Evolutionary conservation across 2,329 filamentous ascomycete genomes (phyloP), one percentile per base, ranked within the genome.

Genomic region (Verticillium isaacii): DNA sequence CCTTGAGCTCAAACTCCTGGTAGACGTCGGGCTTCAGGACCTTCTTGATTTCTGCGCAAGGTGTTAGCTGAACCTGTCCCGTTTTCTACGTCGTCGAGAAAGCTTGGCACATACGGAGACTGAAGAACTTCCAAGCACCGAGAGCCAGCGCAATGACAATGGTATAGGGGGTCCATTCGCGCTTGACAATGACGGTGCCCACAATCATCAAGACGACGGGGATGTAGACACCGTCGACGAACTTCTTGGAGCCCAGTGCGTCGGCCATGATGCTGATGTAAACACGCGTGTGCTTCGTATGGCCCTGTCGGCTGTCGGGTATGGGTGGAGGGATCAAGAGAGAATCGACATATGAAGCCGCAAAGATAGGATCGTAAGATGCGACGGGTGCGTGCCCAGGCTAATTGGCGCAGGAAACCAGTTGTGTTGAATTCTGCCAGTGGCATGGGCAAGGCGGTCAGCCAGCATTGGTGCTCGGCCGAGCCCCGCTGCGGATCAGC

Each of bases 1-100:
- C 92, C 77, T 90, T 89, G 69, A 99, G 89, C 75, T 92, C 89
- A 74, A 97, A 97, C 62, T 96, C 86, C 76, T 97, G 93, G 85
- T 97, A 97, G 58, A 84, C 83, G 68, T 89, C 87, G 36, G 93
- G 92, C 80, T 94, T 94, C 69, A 99, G 86, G 66, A 95, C 89
- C 78, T 91, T 93, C 76, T 89, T 87, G 65, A 88, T 83, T 74
- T 88, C 92, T 93, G 75, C 32, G 62, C 25, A 52, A 52, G 59
- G 58, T n/a, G 12, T 50, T 25, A 50, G 45, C 37, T 17, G 6
- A 8, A 5, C 17, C 6, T 41, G 6, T 41, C 3, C 5, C 29
- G 4, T n/a, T 56, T 3, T 56, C n/a, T 23, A 60, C 56, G 50
- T 37, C 37, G 57, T 62, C 32, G 45, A 34, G 52, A n/a, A 32